Evolutionary conservation across 495 filamentous ascomycete genomes (phyloP).

Genomic region (Lindgomyces ingoldianus): DNA sequence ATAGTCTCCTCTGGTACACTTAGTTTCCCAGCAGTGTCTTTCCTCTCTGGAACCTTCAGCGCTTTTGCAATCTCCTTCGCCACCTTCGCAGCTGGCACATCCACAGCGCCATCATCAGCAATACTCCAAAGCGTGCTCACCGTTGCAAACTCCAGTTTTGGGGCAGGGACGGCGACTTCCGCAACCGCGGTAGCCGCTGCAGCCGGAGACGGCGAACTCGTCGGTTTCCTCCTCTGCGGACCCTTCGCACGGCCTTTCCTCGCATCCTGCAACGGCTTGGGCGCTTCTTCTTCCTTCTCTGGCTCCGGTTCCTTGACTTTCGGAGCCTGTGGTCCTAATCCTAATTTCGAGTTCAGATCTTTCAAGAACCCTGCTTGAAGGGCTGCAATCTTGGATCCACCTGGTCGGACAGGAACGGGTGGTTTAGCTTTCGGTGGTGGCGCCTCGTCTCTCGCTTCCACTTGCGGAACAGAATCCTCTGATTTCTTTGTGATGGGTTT

Average conservation of each 20-base stretch:
- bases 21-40: constrained; percentile 10
- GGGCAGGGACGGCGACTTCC: constrained; percentile 40
- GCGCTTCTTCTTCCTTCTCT: constrained; percentile 63
- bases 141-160: constrained; percentile 49
- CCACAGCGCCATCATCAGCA: constrained; percentile 50
- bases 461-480: constrained; percentile 29
- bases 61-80: constrained; percentile 10
- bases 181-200: constrained; percentile 28
- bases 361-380: constrained; percentile 86
- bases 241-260: constrained; percentile 88
- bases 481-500: constrained; percentile 51
- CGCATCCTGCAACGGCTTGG: constrained; percentile 77
- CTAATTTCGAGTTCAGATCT: constrained; percentile 82
- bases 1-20: background rate
- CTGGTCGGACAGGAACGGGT: constrained; percentile 75
- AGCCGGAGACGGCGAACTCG: constrained; percentile 42
- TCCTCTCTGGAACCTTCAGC: constrained; percentile 12
- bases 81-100: constrained; percentile 41
- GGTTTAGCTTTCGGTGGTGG: constrained; percentile 44
- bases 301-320: constrained; percentile 61
- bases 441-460: constrained; percentile 16
- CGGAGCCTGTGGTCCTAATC: constrained; percentile 73
- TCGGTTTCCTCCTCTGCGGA: constrained; percentile 77
- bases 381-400: constrained; percentile 83
- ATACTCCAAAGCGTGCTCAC: constrained; percentile 57